Evolutionary conservation across 345 rosid genomes (phyloP).

Genomic region (Corchorus olitorius): DNA sequence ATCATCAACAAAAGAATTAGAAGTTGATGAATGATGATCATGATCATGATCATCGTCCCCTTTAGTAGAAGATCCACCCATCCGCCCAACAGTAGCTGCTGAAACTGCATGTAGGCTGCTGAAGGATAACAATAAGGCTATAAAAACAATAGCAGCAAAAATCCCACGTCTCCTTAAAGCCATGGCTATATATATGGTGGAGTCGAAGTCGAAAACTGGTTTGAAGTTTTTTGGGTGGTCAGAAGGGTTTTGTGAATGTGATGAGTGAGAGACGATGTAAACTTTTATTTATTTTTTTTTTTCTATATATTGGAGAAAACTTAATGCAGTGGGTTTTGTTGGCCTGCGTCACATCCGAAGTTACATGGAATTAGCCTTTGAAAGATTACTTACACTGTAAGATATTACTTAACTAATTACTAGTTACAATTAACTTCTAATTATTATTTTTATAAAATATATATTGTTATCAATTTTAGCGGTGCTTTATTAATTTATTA

Average conservation of each 20-base stretch:
- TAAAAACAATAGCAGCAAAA: neutral
- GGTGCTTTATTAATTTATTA: no score
- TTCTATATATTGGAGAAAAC: neutral
- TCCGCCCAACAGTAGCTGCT: constrained; percentile 13
- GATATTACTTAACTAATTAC: no score
- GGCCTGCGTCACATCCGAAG: neutral
- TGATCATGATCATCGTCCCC: neutral
- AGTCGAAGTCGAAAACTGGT: neutral
- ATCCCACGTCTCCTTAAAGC: neutral
- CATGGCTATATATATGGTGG: neutral
- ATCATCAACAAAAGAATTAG: neutral
- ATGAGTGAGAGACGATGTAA: neutral
- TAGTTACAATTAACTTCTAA: no score
- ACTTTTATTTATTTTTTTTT: no score
- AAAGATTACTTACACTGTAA: no score
- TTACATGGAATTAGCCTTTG: no score
- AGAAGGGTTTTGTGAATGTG: no score
- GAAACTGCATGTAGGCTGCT: neutral
- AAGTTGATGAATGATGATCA: neutral
- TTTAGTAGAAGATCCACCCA: constrained; percentile 18
- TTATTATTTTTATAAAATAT: no score
- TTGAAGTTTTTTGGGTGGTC: neutral
- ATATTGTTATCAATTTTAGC: no score
- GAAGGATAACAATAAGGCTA: neutral
- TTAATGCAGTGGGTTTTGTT: neutral